Base-by-base conservation (phyloP, 306 rosid species). In the Purshia tridentata region DNA sequence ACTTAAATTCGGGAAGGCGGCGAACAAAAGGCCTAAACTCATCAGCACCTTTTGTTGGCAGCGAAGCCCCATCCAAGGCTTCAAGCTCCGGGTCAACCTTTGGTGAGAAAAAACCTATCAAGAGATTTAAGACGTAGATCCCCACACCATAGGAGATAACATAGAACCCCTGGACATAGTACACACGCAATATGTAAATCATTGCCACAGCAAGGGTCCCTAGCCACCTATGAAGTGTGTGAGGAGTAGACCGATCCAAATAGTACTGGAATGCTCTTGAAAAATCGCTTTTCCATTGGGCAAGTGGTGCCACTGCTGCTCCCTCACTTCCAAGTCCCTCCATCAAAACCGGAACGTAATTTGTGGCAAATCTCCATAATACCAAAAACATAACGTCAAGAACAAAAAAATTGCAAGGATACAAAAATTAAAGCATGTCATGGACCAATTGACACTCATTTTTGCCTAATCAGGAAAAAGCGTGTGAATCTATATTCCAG, bases 41-140 rank as follows among this genome's bases (percentile, higher is more conserved):
- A 51, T 78, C 86, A 29, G 80, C 68, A 66, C 68, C 80, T 59
- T 23, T 64, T 3, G 77, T 82, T 1, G 80, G 80, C 70, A 70
- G 29, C 3, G 72, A 48, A 69, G 74, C 19, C 7, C 69, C 79
- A 39, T 65, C 74, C 44, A 22, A 20, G 23, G 71, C 68, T 67
- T 89, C 91, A 12, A 89, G 81, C 84, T 89, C 90, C 6, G 95
- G 95, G 74, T 89, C 95, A 73, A 83, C 86, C 82, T 85, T 80
- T 0, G 95, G 92, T 0, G 92, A 89, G 66, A 89, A 76, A 52
- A 89, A 89, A 11, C 95, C 95, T 20, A 89, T 89, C 75, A 89
- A 76, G 67, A 89, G 86, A 69, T 89, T 89, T 82, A 87, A 49
- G 49, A 87, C 73, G 57, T 89, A 89, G 78, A 84, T 89, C 66